phyloP scores from a whole-genome alignment of 805 yeast species.

The Barnettozyma botsteinii region DNA sequence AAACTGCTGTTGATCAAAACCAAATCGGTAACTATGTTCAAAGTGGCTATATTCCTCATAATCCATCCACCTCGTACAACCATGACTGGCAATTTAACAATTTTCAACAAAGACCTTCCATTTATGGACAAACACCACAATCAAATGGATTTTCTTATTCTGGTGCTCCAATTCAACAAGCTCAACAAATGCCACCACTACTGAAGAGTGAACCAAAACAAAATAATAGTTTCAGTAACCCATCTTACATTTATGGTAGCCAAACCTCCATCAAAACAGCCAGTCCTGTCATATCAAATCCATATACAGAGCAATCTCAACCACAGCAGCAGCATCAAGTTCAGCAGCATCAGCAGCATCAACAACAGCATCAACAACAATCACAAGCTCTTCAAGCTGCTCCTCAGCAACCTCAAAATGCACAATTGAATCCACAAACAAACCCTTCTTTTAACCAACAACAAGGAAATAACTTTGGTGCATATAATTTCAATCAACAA shows the following conservation, averaged over 20 bases:
- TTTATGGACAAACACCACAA: slow-evolving; percentile 9
- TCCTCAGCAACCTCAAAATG: not conserved
- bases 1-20: slow-evolving; percentile 9
- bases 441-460: slow-evolving; percentile 6
- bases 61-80: not conserved
- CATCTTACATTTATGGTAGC: slow-evolving; percentile 6
- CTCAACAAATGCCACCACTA: slow-evolving; percentile 3
- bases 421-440: too few species aligned
- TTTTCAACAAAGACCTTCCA: slow-evolving; percentile 7
- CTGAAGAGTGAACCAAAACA: slow-evolving; percentile 2
- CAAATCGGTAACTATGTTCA: slow-evolving; percentile 7
- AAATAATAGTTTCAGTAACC: not conserved
- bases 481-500: not conserved
- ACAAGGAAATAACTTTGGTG: not conserved
- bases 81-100: slow-evolving; percentile 11
- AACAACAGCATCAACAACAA: slow-evolving; percentile 3
- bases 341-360: slow-evolving; percentile 1
- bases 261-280: slow-evolving; percentile 1
- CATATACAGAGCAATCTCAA: not conserved
- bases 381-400: slow-evolving; percentile 4
- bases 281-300: slow-evolving; percentile 1
- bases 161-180: not conserved
- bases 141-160: slow-evolving; percentile 1
- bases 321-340: slow-evolving; percentile 1
- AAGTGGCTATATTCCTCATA: slow-evolving; percentile 2